These are phyloP conservation scores for Eragrostis curvula DNA, from an alignment of 176 grass and related monocot species.

Conservation along the genomic window DNA sequence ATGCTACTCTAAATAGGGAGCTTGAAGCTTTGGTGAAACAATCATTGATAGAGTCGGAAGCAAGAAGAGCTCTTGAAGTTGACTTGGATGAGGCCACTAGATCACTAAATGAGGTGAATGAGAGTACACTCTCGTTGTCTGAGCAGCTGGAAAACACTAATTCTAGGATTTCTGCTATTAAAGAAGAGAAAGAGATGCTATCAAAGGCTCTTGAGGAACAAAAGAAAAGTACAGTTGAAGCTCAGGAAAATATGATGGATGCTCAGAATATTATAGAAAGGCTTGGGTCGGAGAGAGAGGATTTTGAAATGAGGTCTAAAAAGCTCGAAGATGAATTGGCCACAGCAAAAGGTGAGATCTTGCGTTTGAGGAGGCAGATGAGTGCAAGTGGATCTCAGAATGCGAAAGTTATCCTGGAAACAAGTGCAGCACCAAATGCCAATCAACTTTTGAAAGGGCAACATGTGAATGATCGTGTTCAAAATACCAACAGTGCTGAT, in stretches of 20 bases:
- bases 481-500: constrained; percentile 46
- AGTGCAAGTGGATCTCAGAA: constrained; percentile 28
- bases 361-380: constrained; percentile 68
- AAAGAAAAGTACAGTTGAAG: constrained; percentile 62
- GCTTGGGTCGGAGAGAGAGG: constrained; percentile 72
- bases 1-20: constrained; percentile 73
- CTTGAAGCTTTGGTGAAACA: constrained; percentile 75
- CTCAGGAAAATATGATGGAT: constrained; percentile 68
- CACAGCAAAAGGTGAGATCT: constrained; percentile 86
- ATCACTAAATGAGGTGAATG: constrained; percentile 86
- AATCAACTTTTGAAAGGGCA: constrained; percentile 41
- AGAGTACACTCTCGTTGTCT: constrained; percentile 76
- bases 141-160: constrained; percentile 70
- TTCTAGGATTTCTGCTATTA: constrained; percentile 57
- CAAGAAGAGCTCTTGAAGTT: constrained; percentile 62
- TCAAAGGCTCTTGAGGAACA: constrained; percentile 71
- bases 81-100: constrained; percentile 87
- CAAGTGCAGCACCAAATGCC: constrained; percentile 19
- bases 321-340: constrained; percentile 89
- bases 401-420: constrained; percentile 20
- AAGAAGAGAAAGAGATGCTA: constrained; percentile 74
- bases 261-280: constrained; percentile 69
- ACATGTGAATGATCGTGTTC: constrained; percentile 39
- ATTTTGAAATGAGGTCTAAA: constrained; percentile 64
- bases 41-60: constrained; percentile 66